Conservation (phyloP, 192 early-diverging fungal genomes). For the Coemansia sp. region DNA sequence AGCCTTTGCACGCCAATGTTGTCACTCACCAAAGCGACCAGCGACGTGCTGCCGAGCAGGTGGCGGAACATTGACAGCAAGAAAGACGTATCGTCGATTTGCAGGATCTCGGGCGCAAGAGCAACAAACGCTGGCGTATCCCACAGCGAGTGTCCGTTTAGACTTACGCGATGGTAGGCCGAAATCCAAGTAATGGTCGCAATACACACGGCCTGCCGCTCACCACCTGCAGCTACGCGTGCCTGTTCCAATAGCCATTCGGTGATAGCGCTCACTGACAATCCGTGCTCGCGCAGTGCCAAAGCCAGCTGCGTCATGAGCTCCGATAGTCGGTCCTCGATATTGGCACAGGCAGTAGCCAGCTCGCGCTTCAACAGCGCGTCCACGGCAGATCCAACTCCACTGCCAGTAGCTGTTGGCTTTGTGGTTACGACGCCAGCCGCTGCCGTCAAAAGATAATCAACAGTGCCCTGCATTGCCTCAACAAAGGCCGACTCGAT, state of each 20-base stretch:
- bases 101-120: conserved; percentile 35
- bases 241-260: conserved; percentile 32
- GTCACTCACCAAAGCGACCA: conserved; percentile 14
- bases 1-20: conserved; percentile 25
- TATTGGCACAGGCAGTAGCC: conserved; percentile 13
- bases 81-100: conserved; percentile 40
- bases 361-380: conserved; percentile 12
- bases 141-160: conserved; percentile 34
- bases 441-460: conserved; percentile 12
- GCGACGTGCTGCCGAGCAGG: conserved; percentile 21
- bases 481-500: conserved; percentile 24
- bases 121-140: conserved; percentile 14
- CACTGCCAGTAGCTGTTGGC: background rate
- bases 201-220: conserved; percentile 21
- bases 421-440: background rate
- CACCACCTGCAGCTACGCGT: background rate
- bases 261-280: conserved; percentile 9
- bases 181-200: conserved; percentile 41
- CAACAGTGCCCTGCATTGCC: background rate
- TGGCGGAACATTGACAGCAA: conserved; percentile 36
- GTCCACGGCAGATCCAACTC: conserved; percentile 2
- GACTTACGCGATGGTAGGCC: conserved; percentile 15
- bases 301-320: conserved; percentile 16
- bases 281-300: background rate
- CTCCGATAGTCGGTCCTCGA: conserved; percentile 18